phyloP scores from a whole-genome alignment of 345 rosid genomes.

The Bruguiera parviflora region DNA sequence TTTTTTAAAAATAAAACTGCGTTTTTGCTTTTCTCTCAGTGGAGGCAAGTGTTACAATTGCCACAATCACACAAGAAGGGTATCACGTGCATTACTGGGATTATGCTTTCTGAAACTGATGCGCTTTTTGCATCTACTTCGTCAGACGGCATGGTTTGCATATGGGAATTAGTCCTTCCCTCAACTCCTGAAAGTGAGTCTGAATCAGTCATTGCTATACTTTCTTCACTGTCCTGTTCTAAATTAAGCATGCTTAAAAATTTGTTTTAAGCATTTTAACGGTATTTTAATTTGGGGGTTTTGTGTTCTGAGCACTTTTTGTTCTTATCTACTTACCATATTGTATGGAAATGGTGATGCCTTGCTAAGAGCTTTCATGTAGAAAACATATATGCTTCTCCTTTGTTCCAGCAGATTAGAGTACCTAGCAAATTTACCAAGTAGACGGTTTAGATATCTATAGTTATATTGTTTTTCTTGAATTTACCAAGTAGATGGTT shows the following conservation, averaged over 20 bases:
- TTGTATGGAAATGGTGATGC: background rate
- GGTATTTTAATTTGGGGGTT: background rate
- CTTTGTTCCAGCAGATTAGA: background rate
- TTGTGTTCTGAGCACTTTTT: background rate
- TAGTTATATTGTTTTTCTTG: background rate
- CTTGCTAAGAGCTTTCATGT: background rate
- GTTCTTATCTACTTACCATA: background rate
- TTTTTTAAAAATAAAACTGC: background rate
- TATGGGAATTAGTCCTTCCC: conserved; percentile 65
- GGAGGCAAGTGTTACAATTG: conserved; percentile 64
- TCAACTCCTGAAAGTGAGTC: conserved; percentile 45
- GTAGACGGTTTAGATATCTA: background rate
- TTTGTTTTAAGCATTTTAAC: too few relatives aligned
- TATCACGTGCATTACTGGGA: conserved; percentile 70
- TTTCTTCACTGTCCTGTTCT: background rate
- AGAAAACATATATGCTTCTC: background rate
- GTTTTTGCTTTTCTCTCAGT: conserved; percentile 38
- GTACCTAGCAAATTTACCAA: background rate
- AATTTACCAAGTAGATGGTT: background rate
- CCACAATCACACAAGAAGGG: conserved; percentile 87
- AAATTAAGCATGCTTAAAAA: background rate
- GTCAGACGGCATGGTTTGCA: conserved; percentile 65
- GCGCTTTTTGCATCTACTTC: conserved; percentile 77
- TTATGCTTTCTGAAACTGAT: conserved; percentile 55
- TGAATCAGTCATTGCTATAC: background rate